These are phyloP conservation scores for Nigrospora oryzae DNA, from an alignment of 2,329 filamentous ascomycete genomes.

Conservation along the genomic window DNA sequence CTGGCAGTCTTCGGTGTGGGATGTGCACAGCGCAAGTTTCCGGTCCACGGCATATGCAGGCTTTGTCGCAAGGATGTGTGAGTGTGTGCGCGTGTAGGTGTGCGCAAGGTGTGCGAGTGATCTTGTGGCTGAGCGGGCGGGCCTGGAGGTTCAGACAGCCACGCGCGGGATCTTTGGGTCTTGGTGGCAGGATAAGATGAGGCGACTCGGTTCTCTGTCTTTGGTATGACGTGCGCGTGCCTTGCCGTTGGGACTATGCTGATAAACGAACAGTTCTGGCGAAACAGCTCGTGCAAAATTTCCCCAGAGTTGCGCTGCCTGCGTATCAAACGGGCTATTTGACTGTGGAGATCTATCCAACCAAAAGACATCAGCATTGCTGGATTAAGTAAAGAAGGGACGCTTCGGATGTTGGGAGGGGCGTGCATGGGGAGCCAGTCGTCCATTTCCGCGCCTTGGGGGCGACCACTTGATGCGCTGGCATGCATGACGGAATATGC, in stretches of 20 bases:
- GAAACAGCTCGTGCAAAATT: slow-evolving; percentile 21
- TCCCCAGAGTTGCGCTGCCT: slow-evolving; percentile 18
- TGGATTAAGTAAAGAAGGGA: slow-evolving; percentile 28
- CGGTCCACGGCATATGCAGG: slow-evolving; percentile 50
- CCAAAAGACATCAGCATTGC: slow-evolving; percentile 29
- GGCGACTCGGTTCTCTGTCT: too few species aligned
- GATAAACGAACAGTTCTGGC: slow-evolving; percentile 13
- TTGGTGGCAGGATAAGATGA: slow-evolving; percentile 2
- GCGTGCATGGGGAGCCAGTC: slow-evolving; percentile 19
- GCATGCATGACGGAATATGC: slow-evolving; percentile 55
- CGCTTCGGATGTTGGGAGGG: slow-evolving; percentile 24
- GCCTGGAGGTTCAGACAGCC: slow-evolving; percentile 10
- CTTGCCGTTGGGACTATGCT: too few species aligned
- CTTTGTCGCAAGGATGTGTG: too few species aligned
- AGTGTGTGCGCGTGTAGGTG: too few species aligned
- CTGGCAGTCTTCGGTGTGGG: slow-evolving; percentile 47
- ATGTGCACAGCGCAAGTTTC: slow-evolving; percentile 43
- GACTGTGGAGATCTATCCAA: slow-evolving; percentile 31
- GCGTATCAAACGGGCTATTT: slow-evolving; percentile 15
- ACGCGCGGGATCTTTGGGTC: slow-evolving; percentile 11
- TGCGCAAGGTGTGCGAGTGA: too few species aligned
- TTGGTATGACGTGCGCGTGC: too few species aligned
- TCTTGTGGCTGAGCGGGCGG: slow-evolving; percentile 33
- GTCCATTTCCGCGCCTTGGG: slow-evolving; percentile 28
- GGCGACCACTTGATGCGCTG: slow-evolving; percentile 41